Base-by-base conservation (phyloP, 768 basidiomycete genomes). In the Boletellus ananiceps region DNA sequence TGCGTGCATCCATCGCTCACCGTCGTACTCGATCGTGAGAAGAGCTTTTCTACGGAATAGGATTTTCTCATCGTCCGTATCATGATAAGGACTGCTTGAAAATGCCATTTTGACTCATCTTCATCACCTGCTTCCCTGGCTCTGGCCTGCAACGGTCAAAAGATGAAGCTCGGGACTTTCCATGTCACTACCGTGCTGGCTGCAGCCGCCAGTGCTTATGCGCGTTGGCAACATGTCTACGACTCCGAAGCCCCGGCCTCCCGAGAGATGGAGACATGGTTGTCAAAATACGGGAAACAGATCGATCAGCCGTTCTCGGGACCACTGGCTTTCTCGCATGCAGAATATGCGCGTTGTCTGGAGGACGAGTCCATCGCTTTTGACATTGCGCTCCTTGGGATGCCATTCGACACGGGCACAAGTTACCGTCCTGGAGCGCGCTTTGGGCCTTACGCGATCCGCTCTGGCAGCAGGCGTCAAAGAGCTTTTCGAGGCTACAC, bases 381-480 rank as follows among this genome's bases (percentile, higher is more conserved):
- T 25, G 60, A 93, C 65, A 81, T 94, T 46, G 90, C 87, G 1
- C 64, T 94, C 33, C 68, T 94, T 5, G 91, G 88, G 8, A 80
- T 88, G 72, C 87, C 87, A 0, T 88, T 89, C 57, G 86, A 90
- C 57, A 90, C 86, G 0, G 76, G 71, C 1, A 80, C 82, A 11
- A 62, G 65, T 0, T 79, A 73, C 50, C 68, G 78, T 5, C 73
- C 67, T 15, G 91, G 90, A 5, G 91, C 91, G 12, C 80, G 92
- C 8, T 94, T 94, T 69, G 92, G 92, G 8, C 91, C 91, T 1
- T 82, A 80, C 61, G 92, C 83, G 8, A 89, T 94, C 55, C 81
- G 93, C 37, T 84, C 84, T 4, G 88, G 88, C 3, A 86, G 84
- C 60, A 74, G 86, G 40, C 74, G 84, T 8, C 85, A 88, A 57